Evolutionary conservation across 371 early-diverging fungal species (phyloP), one percentile per base, ranked within the genome.

Genomic region (Rhizopus arrhizus): DNA sequence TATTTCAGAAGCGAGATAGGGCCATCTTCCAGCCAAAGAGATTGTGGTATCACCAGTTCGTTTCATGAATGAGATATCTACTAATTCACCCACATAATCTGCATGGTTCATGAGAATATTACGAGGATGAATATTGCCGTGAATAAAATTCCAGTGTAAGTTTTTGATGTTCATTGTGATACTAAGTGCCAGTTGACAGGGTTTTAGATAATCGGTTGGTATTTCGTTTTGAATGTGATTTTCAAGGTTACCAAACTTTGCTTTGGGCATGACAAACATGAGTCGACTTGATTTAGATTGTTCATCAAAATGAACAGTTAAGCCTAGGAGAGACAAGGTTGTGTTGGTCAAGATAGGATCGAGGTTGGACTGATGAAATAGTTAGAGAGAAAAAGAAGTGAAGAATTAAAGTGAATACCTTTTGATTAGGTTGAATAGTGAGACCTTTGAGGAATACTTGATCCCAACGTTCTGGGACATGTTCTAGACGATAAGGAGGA

Each of bases 1-100:
- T 0, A 74, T 62, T 49, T 79, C 80, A n/a, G 80, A 74, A 13
- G 80, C 74, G 12, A 79, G 66, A 54, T 79, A 79, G 7, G 80
- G 80, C 70, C 74, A 74, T 38, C 80, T 53, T 4, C 80, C 80
- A 33, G 64, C 53, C 56, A 56, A 63, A 22, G 12, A 52, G 28
- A 47, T 15, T 7, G 15, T 59, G 29, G 56, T 16, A 35, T 64
- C 60, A 13, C 43, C 16, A 16, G 38, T 70, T 10, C 68, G 62
- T 38, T 70, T 74, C 73, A 74, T 74, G 45, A 77, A 77, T 4
- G 78, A 72, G 13, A 70, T 66, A 45, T 77, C 78, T 3, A 74
- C 64, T 10, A 74, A 57, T 33, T 77, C 78, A 5, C 78, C 78
- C 6, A 77, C 59, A 35, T 69, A 66, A 32, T 74, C 78, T 12